Percentiles rank a stretch among this genome's conserved stretches.
Evolutionary conservation across 202 grass and related monocot genomes (phyloP).

Genomic region (Zoysia matrella): DNA sequence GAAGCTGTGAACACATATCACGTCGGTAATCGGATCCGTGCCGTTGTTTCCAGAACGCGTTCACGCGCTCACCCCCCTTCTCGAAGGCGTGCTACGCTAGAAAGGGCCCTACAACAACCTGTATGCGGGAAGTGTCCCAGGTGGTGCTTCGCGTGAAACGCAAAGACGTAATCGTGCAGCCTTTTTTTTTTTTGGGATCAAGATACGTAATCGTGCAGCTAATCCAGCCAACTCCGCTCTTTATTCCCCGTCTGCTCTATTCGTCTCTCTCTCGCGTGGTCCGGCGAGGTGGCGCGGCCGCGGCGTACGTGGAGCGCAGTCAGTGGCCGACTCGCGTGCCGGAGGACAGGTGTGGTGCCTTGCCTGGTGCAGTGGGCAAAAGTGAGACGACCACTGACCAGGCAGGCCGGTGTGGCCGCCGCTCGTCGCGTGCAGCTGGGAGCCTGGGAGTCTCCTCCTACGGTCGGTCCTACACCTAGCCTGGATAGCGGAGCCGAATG

Average conservation of each 20-base stretch:
- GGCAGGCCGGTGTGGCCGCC: conserved; percentile 18
- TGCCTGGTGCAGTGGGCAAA: neutral
- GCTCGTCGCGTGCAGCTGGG: neutral
- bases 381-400: neutral
- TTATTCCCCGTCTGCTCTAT: neutral
- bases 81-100: neutral
- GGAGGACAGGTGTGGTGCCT: conserved; percentile 9
- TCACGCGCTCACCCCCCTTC: neutral
- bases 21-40: neutral
- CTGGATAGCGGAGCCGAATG: conserved; percentile 27
- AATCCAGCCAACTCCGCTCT: neutral
- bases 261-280: neutral
- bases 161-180: no score
- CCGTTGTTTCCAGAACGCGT: neutral
- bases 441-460: neutral
- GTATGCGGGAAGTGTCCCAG: neutral
- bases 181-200: no score
- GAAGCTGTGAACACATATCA: neutral
- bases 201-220: conserved; percentile 7
- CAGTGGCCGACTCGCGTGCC: conserved; percentile 24
- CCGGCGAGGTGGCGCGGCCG: neutral
- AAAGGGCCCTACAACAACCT: neutral
- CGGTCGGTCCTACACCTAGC: neutral
- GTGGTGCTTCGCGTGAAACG: neutral
- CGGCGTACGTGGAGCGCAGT: conserved; percentile 5